Evolutionary conservation across 2,329 filamentous ascomycete genomes (phyloP).

Genomic region (Metarhizium anisopliae): DNA sequence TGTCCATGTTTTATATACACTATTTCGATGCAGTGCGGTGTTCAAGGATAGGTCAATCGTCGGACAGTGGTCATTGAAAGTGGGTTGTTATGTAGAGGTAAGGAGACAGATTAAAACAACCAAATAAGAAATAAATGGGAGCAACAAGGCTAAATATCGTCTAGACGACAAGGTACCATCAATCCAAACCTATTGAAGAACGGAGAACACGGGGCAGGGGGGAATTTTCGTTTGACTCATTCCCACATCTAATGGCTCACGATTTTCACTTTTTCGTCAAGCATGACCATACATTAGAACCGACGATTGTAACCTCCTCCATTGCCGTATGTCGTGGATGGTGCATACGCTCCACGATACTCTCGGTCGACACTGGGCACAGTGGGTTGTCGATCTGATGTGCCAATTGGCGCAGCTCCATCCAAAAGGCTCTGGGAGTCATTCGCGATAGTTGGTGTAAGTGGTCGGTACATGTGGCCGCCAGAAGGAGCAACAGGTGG

Average conservation of each 20-base stretch:
- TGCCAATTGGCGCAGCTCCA: constrained; percentile 30
- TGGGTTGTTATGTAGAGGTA: neutral
- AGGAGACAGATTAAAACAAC: neutral
- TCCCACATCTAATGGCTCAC: neutral
- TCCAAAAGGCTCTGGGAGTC: constrained; percentile 29
- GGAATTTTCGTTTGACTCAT: neutral
- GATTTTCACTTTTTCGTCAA: neutral
- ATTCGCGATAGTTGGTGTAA: constrained; percentile 27
- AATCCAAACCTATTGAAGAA: neutral
- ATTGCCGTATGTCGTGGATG: constrained; percentile 11
- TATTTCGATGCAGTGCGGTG: neutral
- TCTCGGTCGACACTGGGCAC: neutral
- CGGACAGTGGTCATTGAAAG: neutral
- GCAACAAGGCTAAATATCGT: neutral
- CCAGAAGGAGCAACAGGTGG: constrained; percentile 15
- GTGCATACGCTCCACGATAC: constrained; percentile 9
- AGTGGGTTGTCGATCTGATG: constrained; percentile 11
- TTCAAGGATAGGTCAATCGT: neutral
- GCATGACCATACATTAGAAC: neutral
- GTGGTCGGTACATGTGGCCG: constrained; percentile 23
- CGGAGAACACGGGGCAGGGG: neutral
- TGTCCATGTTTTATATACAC: neutral
- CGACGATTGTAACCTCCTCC: constrained; percentile 10
- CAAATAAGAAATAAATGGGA: neutral
- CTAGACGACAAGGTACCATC: neutral